Base-by-base conservation (phyloP, 345 rosid species). In the Moringa oleifera region DNA sequence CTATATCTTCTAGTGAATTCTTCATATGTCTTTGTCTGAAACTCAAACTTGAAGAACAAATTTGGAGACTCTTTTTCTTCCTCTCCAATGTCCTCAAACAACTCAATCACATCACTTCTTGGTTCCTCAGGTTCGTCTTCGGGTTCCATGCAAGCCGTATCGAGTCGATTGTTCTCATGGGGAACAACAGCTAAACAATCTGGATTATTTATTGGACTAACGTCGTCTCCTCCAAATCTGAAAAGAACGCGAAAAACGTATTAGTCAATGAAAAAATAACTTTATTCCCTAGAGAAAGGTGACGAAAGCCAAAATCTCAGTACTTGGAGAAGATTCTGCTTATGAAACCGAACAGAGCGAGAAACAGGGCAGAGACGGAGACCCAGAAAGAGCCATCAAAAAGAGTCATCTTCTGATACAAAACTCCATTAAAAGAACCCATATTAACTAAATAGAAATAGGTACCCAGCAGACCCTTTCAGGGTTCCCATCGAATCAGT, bases 21-120 rank as follows among this genome's bases (percentile, higher is more conserved):
- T 68, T 77, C 79, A 19, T 67, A 77, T 19, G 82, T 79, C 64
- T 76, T 87, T 10, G 80, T 79, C 65, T 78, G 96, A 67, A 77
- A 93, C 70, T 87, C 71, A 80, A 93, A 93, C 61, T 91, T 83
- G 73, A 88, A 81, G 63, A 76, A 54, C 51, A 79, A 68, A 21
- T 81, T 74, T 16, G 91, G 74, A 2, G 78, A 56, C n/a, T 80
- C 83, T 12, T 56, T 69, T 33, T 65, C 77, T 22, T 71, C 63
- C 7, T 21, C 50, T 41, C 70, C 77, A 25, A 37, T 24, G 59
- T 25, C 71, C 46, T 31, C 36, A 9, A 57, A 21, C 17, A 57
- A 21, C n/a, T 66, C 72, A 56, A 20, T 25, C 58, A 57, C 18
- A 11, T 62, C 64, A 58, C 52, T 11, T 31, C 64, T 55, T 57